Conservation (phyloP, 164 flowering plant species). For the Nelumbo lutea region DNA sequence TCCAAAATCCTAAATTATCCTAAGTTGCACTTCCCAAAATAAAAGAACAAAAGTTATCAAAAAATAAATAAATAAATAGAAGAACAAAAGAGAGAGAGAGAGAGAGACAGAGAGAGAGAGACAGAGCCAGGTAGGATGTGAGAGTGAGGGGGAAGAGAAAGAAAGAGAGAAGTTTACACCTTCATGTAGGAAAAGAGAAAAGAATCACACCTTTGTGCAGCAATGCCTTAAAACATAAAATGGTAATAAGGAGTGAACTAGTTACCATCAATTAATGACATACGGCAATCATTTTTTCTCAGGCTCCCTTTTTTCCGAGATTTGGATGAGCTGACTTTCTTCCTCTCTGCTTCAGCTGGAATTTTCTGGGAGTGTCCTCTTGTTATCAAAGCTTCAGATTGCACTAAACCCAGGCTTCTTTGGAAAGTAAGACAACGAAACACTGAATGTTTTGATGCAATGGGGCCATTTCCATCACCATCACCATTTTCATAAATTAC, state of each 20-base stretch:
- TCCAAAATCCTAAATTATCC: no score
- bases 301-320: conserved; percentile 46
- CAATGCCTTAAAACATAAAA: neutral
- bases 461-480: conserved; percentile 24
- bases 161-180: neutral
- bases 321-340: conserved; percentile 41
- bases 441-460: conserved; percentile 37
- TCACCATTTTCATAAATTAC: conserved; percentile 66
- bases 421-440: conserved; percentile 83
- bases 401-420: conserved; percentile 76
- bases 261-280: conserved; percentile 21
- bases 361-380: conserved; percentile 21
- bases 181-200: neutral
- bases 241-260: neutral
- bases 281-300: conserved; percentile 20
- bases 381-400: conserved; percentile 77
- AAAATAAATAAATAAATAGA: no score
- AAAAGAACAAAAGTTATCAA: no score
- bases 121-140: neutral
- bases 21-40: no score
- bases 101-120: no score
- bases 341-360: conserved; percentile 31
- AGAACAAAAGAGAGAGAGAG: no score
- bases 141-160: neutral
- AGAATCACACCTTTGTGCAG: neutral